phyloP scores from a whole-genome alignment of 139 green algal species.

The Haematococcus sp. region DNA sequence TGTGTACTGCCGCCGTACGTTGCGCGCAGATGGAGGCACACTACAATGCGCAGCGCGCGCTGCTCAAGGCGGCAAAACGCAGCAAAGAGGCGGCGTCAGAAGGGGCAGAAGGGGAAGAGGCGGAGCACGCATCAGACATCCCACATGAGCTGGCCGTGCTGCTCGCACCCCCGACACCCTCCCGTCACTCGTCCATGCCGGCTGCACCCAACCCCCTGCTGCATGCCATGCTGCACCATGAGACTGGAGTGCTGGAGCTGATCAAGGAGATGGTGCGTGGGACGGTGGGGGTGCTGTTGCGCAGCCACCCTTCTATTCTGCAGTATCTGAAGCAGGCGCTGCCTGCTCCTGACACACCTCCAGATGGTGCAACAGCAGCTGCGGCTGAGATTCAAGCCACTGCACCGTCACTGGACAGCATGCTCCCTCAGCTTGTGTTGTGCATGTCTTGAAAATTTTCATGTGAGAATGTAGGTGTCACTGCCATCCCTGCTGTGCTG shows the following conservation, averaged over 20 bases:
- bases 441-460: too few relatives aligned
- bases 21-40: background rate
- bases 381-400: too few relatives aligned
- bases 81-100: background rate
- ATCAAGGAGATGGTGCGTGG: slow-evolving; percentile 17
- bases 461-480: too few relatives aligned
- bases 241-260: slow-evolving; percentile 16
- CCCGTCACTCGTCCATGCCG: background rate
- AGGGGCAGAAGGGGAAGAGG: background rate
- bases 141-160: background rate
- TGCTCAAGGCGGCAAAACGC: background rate
- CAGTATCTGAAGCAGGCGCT: too few relatives aligned
- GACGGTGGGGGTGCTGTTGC: background rate
- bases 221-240: slow-evolving; percentile 12
- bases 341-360: too few relatives aligned
- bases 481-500: too few relatives aligned
- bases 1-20: too few relatives aligned
- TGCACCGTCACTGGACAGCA: too few relatives aligned
- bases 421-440: too few relatives aligned
- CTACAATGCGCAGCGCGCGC: background rate
- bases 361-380: too few relatives aligned
- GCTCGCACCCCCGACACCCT: background rate
- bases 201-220: background rate
- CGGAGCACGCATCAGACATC: background rate
- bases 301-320: too few relatives aligned